Percentiles rank a stretch among this genome's conserved stretches.
Conservation (phyloP, 306 rosid species). For the Astragalus membranaceus region DNA sequence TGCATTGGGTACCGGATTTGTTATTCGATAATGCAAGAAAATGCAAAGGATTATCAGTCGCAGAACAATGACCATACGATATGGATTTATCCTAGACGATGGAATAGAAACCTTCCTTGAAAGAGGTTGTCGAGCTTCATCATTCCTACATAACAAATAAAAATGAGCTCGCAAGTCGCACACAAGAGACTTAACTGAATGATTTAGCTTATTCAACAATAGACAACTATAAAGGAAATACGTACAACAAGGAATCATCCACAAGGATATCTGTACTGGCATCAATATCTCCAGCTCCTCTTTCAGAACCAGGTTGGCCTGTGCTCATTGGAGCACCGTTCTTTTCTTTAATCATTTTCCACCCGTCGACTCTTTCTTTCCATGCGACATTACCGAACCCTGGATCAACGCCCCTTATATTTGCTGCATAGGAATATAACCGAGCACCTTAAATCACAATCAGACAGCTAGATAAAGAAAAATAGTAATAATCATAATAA, state of each 20-base stretch:
- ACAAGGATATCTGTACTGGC: conserved; percentile 74
- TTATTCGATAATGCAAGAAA: conserved; percentile 90
- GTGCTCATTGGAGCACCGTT: conserved; percentile 81
- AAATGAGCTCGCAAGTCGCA: background rate
- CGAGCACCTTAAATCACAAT: conserved; percentile 22
- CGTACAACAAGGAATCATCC: conserved; percentile 85
- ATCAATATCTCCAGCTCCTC: conserved; percentile 88
- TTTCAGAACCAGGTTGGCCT: conserved; percentile 74
- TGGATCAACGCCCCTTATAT: conserved; percentile 61
- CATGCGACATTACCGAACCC: conserved; percentile 88
- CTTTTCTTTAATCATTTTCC: conserved; percentile 97
- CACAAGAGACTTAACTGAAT: background rate
- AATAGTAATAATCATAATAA: background rate
- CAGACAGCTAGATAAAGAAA: conserved; percentile 3
- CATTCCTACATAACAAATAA: conserved; percentile 52
- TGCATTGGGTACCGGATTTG: conserved; percentile 93
- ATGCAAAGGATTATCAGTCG: conserved; percentile 71
- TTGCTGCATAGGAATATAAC: conserved; percentile 45
- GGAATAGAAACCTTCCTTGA: conserved; percentile 93
- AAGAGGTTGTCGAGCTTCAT: conserved; percentile 95
- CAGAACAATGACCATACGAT: conserved; percentile 85
- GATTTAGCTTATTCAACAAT: background rate
- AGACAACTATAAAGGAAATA: background rate
- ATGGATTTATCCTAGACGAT: conserved; percentile 88
- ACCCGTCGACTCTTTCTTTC: conserved; percentile 98